Base-by-base conservation (phyloP, 345 rosid genomes). In the Erodium maritimum region DNA sequence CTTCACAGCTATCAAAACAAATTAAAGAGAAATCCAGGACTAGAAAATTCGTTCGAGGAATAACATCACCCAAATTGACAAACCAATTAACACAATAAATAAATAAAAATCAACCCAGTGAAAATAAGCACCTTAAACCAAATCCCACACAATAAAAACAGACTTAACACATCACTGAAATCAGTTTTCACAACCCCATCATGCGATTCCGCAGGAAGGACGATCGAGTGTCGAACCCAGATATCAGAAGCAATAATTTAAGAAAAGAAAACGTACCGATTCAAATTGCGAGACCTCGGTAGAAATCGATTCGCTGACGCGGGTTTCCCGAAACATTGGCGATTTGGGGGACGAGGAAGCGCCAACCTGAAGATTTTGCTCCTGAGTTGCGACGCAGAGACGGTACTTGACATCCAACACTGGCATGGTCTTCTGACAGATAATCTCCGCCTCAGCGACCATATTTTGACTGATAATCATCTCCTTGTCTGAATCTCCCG, bases 251-350 rank as follows among this genome's bases (percentile, higher is more conserved):
- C 5, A 17, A 29, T 6, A 16, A 60, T 34, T 17, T 16, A 5
- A 37, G 17, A 50, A 29, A 61, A 18, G 10, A 21, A 17, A 52
- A 71, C 76, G 21, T 42, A 82, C 88, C 66, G 88, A 63, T 22
- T 79, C 82, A 37, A 75, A 64, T 50, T 74, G 72, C 23, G 83
- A 50, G 68, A 73, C 61, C 51, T 78, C 75, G 45, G 76, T 25
- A 14, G 82, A 62, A 57, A 79, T 57, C 16, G 81, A 66, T 19
- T 79, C 77, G 20, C 65, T 1, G 19, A 62, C 65, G 8, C 55
- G 58, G 23, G 58, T 65, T 45, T 71, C 71, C 13, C 53, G 46
- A n/a, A 76, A 61, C 58, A 61, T 61, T 46, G 73, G 67, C 59
- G 60, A 46, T 18, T 11, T 42, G 4, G 56, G 19, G 29, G 23